phyloP scores from a whole-genome alignment of 441 rosid species.

The Biscutella laevigata region DNA sequence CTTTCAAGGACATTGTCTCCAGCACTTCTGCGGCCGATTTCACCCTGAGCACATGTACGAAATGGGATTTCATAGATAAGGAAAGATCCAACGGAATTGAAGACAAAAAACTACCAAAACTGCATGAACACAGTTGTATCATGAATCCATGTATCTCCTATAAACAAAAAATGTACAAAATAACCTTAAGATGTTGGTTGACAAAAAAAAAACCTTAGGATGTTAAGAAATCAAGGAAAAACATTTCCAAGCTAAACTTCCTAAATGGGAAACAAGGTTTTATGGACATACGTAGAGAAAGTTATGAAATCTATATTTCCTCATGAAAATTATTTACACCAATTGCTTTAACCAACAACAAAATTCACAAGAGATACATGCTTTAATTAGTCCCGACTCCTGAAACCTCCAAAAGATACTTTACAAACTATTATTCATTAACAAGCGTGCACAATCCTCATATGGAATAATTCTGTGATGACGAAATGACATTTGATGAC shows the following conservation, averaged over 20 bases:
- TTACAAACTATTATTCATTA: background rate
- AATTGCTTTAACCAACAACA: slow-evolving; percentile 1
- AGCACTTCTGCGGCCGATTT: slow-evolving; percentile 94
- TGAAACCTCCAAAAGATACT: background rate
- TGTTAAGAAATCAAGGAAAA: background rate
- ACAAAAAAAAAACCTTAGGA: background rate
- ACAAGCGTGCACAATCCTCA: slow-evolving; percentile 1
- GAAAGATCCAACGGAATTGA: background rate
- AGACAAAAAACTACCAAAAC: too few relatives aligned
- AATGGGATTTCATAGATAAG: slow-evolving; percentile 20
- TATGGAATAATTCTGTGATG: background rate
- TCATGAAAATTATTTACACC: background rate
- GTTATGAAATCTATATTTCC: background rate
- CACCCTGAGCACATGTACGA: slow-evolving; percentile 46
- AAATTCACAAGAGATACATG: background rate
- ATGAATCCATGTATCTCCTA: background rate
- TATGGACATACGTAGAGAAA: background rate
- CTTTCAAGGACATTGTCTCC: slow-evolving; percentile 99
- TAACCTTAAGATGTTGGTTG: too few relatives aligned
- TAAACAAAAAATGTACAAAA: background rate
- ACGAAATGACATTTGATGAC: slow-evolving; percentile 8
- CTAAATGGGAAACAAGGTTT: background rate
- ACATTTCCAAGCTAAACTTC: background rate
- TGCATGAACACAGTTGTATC: background rate
- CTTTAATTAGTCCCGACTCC: background rate